Evolutionary conservation across 805 yeast genomes (phyloP).

Genomic region (Saccharomycopsis amapae): DNA sequence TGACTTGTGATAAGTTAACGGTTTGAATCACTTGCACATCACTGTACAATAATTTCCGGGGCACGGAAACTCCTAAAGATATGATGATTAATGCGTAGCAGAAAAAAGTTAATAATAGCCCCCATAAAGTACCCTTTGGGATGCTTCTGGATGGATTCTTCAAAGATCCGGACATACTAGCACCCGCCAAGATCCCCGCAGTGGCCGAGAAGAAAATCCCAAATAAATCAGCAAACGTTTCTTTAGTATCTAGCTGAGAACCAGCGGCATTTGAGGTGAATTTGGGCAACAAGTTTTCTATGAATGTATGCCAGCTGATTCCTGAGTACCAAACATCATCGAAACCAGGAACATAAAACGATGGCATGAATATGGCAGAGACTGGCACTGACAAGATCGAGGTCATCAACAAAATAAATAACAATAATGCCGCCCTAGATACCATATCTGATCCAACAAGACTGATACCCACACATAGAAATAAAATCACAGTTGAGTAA

Average conservation of each 20-base stretch:
- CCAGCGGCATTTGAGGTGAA: slow-evolving; percentile 94
- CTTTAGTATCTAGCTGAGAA: slow-evolving; percentile 51
- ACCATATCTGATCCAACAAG: slow-evolving; percentile 76
- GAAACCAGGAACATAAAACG: slow-evolving; percentile 49
- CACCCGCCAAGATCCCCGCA: slow-evolving; percentile 98
- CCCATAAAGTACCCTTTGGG: slow-evolving; percentile 90
- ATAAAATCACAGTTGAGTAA: slow-evolving; percentile 65
- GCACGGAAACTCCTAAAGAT: slow-evolving; percentile 71
- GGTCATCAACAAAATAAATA: slow-evolving; percentile 57
- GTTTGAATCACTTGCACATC: slow-evolving; percentile 87
- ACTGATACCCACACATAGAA: slow-evolving; percentile 68
- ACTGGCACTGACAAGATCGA: slow-evolving; percentile 80
- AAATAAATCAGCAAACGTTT: slow-evolving; percentile 78
- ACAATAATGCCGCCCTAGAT: slow-evolving; percentile 70
- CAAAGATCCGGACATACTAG: slow-evolving; percentile 96
- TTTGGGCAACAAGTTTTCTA: slow-evolving; percentile 63
- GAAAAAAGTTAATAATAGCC: slow-evolving; percentile 66
- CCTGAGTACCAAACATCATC: slow-evolving; percentile 53
- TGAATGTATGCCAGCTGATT: slow-evolving; percentile 57
- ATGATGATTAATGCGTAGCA: slow-evolving; percentile 76
- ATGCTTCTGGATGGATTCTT: slow-evolving; percentile 79
- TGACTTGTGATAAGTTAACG: slow-evolving; percentile 56
- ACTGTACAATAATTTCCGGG: slow-evolving; percentile 65
- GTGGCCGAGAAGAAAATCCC: slow-evolving; percentile 98
- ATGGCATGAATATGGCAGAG: slow-evolving; percentile 58